Evolutionary conservation across 108 stramenopile genomes (phyloP).

Genomic region (Pelagomonas calceolata): DNA sequence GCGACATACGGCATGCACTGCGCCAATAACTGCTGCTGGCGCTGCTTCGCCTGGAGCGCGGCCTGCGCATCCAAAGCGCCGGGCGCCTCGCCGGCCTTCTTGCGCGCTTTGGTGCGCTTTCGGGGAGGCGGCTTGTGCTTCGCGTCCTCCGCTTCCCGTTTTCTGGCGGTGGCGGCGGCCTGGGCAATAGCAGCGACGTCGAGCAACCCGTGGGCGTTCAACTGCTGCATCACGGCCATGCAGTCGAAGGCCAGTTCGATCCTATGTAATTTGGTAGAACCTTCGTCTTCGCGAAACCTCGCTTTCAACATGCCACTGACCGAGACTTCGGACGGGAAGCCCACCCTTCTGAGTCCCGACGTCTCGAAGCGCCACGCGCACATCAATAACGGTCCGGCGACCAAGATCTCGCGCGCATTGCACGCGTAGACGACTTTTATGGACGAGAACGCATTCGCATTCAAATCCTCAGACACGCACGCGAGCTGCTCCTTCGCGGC

Average conservation of each 20-base stretch:
- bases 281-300: not conserved
- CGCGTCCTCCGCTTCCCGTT: too few relatives aligned
- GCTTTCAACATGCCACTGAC: not conserved
- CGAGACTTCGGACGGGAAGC: not conserved
- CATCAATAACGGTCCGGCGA: not conserved
- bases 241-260: not conserved
- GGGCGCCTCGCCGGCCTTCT: too few relatives aligned
- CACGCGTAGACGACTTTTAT: not conserved
- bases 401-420: not conserved
- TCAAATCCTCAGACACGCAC: not conserved
- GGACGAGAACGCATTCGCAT: not conserved
- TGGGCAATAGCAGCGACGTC: not conserved
- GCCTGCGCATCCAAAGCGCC: too few relatives aligned
- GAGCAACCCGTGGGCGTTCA: not conserved
- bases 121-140: too few relatives aligned
- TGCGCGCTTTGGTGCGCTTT: too few relatives aligned
- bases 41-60: not conserved
- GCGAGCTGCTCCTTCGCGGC: too few relatives aligned
- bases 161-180: not conserved
- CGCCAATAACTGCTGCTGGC: not conserved
- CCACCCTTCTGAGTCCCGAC: not conserved
- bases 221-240: not conserved
- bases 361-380: not conserved
- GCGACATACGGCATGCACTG: not conserved
- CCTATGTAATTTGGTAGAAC: not conserved